Evolutionary conservation across 176 grass and related monocot species (phyloP), one percentile per base, ranked within the genome.

Genomic region (Carex kokanica): DNA sequence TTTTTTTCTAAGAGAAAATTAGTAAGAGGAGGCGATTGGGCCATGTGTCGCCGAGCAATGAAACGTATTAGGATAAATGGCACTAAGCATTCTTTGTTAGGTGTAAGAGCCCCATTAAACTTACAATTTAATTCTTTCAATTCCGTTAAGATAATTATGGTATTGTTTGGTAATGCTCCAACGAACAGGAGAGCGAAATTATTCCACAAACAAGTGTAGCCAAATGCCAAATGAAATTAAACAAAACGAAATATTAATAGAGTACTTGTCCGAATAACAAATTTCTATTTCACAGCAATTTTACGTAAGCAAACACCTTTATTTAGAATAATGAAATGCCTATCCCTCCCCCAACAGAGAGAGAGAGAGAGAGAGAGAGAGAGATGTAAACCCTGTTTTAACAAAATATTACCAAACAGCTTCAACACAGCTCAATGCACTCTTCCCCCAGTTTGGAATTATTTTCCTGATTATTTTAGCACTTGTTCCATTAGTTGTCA

Each of bases 21-120:
- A 1, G 9, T 24, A 12, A 47, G 24, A 82, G 79, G 60, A 82
- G 29, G 31, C 24, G 6, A 27, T 65, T 64, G 38, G 58, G 13
- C 60, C 79, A 23, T 52, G 79, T 81, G 79, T 43, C 34, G n/a
- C 43, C 13, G 20, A 51, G 18, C 13, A 74, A 73, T 49, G 69
- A 38, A 13, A 23, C 13, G 69, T 73, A 4, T 14, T 41, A 24
- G 18, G 34, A 70, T 36, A 65, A 65, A 11, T 17, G 29, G 5
- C 31, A 49, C 12, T 49, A 11, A 11, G 45, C 45, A 49, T 49
- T 49, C 2, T 49, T 49, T 45, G 43, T 45, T 61, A 12, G 59
- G 8, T 23, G 58, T 60, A 60, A 21, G n/a, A 60, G n/a, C 57
- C 18, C 43, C 8, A 45, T 45, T 45, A 45, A 45, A 8, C 43